Percentiles rank a stretch among this genome's conserved stretches.
These are phyloP conservation scores for Drechslerella coelobrocha DNA, from an alignment of 2,329 filamentous ascomycete genomes.

Conservation along the genomic window DNA sequence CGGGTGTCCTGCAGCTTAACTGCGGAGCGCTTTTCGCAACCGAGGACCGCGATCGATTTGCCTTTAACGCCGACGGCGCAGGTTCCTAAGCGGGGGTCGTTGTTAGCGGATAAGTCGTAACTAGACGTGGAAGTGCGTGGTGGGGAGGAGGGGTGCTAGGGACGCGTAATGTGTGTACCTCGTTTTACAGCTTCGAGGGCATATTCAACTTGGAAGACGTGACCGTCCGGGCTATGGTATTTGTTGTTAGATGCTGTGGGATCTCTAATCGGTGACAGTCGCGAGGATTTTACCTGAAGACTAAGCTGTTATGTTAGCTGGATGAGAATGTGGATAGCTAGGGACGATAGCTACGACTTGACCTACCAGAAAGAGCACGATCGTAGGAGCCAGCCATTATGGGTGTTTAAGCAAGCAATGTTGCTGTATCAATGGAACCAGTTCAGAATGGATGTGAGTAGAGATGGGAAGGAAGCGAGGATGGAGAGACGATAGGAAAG, in stretches of 20 bases:
- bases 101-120: slow-evolving; percentile 52
- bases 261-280: slow-evolving; percentile 34
- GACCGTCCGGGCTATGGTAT: slow-evolving; percentile 82
- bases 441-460: not conserved
- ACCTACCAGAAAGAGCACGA: slow-evolving; percentile 92
- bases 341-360: slow-evolving; percentile 55
- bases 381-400: slow-evolving; percentile 78
- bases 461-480: not conserved
- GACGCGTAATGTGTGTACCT: slow-evolving; percentile 66
- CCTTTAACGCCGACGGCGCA: slow-evolving; percentile 98
- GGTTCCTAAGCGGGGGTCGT: slow-evolving; percentile 69
- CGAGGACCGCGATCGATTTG: slow-evolving; percentile 88
- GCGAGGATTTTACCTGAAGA: slow-evolving; percentile 52
- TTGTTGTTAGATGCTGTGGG: slow-evolving; percentile 60
- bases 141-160: slow-evolving; percentile 5
- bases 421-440: slow-evolving; percentile 6
- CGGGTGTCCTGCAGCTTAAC: slow-evolving; percentile 99
- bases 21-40: slow-evolving; percentile 97
- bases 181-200: slow-evolving; percentile 97
- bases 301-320: slow-evolving; percentile 53
- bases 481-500: slow-evolving; percentile 1
- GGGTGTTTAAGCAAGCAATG: slow-evolving; percentile 2
- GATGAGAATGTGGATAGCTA: slow-evolving; percentile 48
- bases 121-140: slow-evolving; percentile 37
- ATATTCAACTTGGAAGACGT: slow-evolving; percentile 99